Percentiles rank a stretch among this genome's conserved stretches.
Conservation (phyloP, 2,329 filamentous ascomycete species). For the Ascocoryne sarcoides region DNA sequence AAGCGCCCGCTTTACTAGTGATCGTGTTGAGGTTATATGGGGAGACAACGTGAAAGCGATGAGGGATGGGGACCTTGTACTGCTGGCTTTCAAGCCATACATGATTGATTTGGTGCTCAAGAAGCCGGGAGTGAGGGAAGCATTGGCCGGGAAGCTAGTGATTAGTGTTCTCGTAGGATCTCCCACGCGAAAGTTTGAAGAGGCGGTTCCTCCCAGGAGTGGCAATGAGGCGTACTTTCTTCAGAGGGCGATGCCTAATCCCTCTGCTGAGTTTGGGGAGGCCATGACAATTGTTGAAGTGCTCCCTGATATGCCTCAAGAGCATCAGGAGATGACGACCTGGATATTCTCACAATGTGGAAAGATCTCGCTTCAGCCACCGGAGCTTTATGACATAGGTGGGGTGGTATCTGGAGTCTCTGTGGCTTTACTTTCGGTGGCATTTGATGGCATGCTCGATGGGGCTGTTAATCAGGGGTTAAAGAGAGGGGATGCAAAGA, state of each 20-base stretch:
- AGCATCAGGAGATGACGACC: slow-evolving; percentile 51
- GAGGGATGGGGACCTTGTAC: slow-evolving; percentile 60
- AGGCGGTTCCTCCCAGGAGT: slow-evolving; percentile 44
- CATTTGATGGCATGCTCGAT: slow-evolving; percentile 69
- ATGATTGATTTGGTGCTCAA: slow-evolving; percentile 60
- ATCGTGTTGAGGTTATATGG: slow-evolving; percentile 26
- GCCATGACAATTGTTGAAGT: slow-evolving; percentile 66
- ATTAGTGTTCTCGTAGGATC: slow-evolving; percentile 78
- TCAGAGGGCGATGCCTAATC: slow-evolving; percentile 78
- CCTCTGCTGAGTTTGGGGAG: slow-evolving; percentile 67
- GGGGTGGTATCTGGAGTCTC: slow-evolving; percentile 68
- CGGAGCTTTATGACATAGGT: slow-evolving; percentile 60
- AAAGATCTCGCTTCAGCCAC: slow-evolving; percentile 57
- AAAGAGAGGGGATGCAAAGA: slow-evolving; percentile 60
- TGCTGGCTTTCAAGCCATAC: slow-evolving; percentile 76
- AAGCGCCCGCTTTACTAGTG: slow-evolving; percentile 25
- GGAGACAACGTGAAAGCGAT: slow-evolving; percentile 61
- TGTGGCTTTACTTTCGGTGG: slow-evolving; percentile 65
- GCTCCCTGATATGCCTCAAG: slow-evolving; percentile 39
- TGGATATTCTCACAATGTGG: slow-evolving; percentile 75
- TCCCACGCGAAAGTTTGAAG: slow-evolving; percentile 57
- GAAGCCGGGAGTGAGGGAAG: slow-evolving; percentile 59
- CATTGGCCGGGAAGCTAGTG: slow-evolving; percentile 70
- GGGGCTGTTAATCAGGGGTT: slow-evolving; percentile 73
- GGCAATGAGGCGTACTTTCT: slow-evolving; percentile 31